Evolutionary conservation across 345 rosid genomes (phyloP), one percentile per base, ranked within the genome.

Genomic region (Punica granatum): DNA sequence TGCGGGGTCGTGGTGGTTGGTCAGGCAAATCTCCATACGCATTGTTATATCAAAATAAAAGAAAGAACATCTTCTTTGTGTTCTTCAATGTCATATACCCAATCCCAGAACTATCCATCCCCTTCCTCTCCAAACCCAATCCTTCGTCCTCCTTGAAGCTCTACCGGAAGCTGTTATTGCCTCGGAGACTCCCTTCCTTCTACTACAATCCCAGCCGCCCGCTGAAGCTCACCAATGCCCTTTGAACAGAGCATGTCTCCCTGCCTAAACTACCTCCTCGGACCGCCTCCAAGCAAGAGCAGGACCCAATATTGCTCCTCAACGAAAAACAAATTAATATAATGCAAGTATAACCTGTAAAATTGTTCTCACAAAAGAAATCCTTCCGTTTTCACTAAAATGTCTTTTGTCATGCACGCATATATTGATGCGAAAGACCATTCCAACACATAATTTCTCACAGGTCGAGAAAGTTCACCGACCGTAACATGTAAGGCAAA

Each of bases 301-400:
- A 62, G 15, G 89, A 81, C 46, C 67, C 88, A 65, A 89, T 93
- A 62, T 79, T 96, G 21, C 39, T 81, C 73, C 88, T 93, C 68
- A 89, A 93, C 72, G 90, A 87, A 76, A n/a, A n/a, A n/a, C n/a
- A n/a, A n/a, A n/a, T n/a, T n/a, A n/a, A n/a, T n/a, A n/a, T n/a
- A n/a, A n/a, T n/a, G n/a, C n/a, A n/a, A n/a, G n/a, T n/a, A n/a
- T n/a, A n/a, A n/a, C n/a, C n/a, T n/a, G n/a, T n/a, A n/a, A n/a
- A n/a, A n/a, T n/a, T n/a, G n/a, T n/a, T n/a, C n/a, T n/a, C n/a
- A n/a, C n/a, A n/a, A n/a, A n/a, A n/a, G n/a, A n/a, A n/a, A n/a
- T n/a, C n/a, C n/a, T n/a, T n/a, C n/a, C n/a, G n/a, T n/a, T n/a
- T n/a, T n/a, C n/a, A n/a, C n/a, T n/a, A n/a, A n/a, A n/a, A n/a